Evolutionary conservation across 2,329 filamentous ascomycete species (phyloP), one percentile per base, ranked within the genome.

Genomic region (Pyricularia grisea): DNA sequence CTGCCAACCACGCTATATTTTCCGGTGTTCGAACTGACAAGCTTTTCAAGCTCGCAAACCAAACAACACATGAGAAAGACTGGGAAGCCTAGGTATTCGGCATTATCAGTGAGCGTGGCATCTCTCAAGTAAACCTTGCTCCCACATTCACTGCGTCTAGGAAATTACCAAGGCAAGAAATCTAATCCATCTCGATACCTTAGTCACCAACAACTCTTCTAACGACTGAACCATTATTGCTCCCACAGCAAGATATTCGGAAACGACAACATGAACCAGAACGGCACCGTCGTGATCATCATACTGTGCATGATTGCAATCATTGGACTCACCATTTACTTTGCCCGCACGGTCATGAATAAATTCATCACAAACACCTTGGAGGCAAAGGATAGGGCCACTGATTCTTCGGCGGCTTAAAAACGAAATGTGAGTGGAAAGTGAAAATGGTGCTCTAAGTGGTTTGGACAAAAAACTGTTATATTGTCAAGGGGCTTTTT

Each of bases 281-380:
- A 76, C 71, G 72, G 73, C 3, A 72, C 70, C 12, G 74, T 79
- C 68, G 75, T 74, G 25, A 55, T 79, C 9, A 70, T 75, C 1
- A 70, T 80, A 27, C 58, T 77, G 60, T 68, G 76, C 68, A 50
- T 78, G 23, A 65, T 76, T 64, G 17, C 71, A 2, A 61, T 72
- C 61, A 67, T 74, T 69, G 70, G 65, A 6, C 2, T 74, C 17
- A 33, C 73, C 2, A 58, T 69, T 66, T 77, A 73, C 69, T 72
- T 72, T 42, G 75, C 74, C 17, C 70, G 73, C 69, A 69, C 65
- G 20, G 61, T 72, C 20, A 71, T 76, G 66, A 63, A 69, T 6
- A 12, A 30, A 5, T 77, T 79, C 71, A 75, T 73, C 2, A 31
- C 28, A 20, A 31, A 36, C 11, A 25, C 42, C 27, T 11, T 67